These are phyloP conservation scores for Perkinsus olseni DNA, from an alignment of 169 alveolate genomes.

Conservation along the genomic window DNA sequence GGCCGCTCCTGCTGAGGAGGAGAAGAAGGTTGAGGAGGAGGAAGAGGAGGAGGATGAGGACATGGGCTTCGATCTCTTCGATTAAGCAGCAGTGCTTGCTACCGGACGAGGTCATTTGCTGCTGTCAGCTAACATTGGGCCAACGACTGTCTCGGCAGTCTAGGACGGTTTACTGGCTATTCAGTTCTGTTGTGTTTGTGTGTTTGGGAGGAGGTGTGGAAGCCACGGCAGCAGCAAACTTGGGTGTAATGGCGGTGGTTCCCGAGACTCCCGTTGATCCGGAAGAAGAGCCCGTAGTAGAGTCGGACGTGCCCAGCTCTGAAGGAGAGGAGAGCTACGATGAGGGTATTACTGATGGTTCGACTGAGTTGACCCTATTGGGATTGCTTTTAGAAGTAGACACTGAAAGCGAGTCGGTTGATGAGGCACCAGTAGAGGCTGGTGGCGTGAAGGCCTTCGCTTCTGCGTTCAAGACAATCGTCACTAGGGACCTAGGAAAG, in stretches of 20 bases:
- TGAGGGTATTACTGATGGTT: no score
- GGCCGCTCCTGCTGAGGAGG: slow-evolving; percentile 33
- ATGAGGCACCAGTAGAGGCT: background rate
- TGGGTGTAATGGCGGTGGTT: no score
- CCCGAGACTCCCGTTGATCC: no score
- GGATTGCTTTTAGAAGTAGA: background rate
- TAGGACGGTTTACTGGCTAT: background rate
- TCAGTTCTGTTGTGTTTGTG: background rate
- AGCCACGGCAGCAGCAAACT: no score
- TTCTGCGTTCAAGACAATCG: background rate
- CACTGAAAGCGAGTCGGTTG: background rate
- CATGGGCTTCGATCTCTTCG: slow-evolving; percentile 40
- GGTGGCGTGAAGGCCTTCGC: background rate
- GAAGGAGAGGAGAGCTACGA: no score
- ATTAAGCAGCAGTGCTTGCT: slow-evolving; percentile 18
- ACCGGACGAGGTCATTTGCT: background rate
- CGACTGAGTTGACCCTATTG: background rate
- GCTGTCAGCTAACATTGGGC: background rate
- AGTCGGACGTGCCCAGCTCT: no score
- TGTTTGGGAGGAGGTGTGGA: no score
- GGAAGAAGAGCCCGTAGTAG: no score
- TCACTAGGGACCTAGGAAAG: background rate
- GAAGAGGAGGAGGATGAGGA: slow-evolving; percentile 50
- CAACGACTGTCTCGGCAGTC: background rate
- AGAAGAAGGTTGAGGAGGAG: slow-evolving; percentile 35